Evolutionary conservation across 148 eudicot genomes (phyloP).

Genomic region (Camellia japonica): DNA sequence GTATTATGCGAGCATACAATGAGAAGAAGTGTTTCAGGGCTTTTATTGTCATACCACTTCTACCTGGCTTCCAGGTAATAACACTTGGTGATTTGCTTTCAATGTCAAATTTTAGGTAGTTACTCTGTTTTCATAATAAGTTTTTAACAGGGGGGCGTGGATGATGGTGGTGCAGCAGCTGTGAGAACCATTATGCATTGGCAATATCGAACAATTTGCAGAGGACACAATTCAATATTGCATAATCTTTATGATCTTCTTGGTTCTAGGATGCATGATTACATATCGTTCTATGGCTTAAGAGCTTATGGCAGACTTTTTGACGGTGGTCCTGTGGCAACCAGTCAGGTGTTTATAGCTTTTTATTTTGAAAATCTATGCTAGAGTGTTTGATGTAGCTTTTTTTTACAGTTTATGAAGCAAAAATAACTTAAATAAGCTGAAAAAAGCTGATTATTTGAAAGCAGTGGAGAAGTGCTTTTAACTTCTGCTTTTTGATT

Average conservation of each 20-base stretch:
- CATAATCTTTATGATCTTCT: slow-evolving; percentile 73
- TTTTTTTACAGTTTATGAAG: too few relatives aligned
- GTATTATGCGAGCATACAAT: slow-evolving; percentile 79
- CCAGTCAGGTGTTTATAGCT: slow-evolving; percentile 64
- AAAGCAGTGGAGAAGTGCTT: too few relatives aligned
- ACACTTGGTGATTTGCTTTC: slow-evolving; percentile 6
- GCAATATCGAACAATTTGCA: slow-evolving; percentile 96
- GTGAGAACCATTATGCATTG: slow-evolving; percentile 98
- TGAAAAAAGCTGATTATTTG: too few relatives aligned
- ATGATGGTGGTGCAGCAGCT: slow-evolving; percentile 97
- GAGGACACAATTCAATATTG: slow-evolving; percentile 83
- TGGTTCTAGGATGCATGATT: slow-evolving; percentile 82
- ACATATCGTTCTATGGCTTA: slow-evolving; percentile 93
- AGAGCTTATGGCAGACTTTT: slow-evolving; percentile 85
- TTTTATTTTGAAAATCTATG: too few relatives aligned
- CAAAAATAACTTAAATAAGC: too few relatives aligned
- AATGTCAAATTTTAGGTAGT: background rate
- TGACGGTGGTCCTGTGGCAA: slow-evolving; percentile 76
- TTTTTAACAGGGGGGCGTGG: slow-evolving; percentile 80
- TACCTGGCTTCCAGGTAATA: slow-evolving; percentile 98
- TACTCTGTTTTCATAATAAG: slow-evolving; percentile 5
- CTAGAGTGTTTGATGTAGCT: too few relatives aligned
- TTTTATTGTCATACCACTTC: slow-evolving; percentile 85
- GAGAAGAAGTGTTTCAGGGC: slow-evolving; percentile 90
- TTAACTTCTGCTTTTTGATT: too few relatives aligned